Base-by-base conservation (phyloP, 768 basidiomycete genomes). In the Dendrothele bispora region DNA sequence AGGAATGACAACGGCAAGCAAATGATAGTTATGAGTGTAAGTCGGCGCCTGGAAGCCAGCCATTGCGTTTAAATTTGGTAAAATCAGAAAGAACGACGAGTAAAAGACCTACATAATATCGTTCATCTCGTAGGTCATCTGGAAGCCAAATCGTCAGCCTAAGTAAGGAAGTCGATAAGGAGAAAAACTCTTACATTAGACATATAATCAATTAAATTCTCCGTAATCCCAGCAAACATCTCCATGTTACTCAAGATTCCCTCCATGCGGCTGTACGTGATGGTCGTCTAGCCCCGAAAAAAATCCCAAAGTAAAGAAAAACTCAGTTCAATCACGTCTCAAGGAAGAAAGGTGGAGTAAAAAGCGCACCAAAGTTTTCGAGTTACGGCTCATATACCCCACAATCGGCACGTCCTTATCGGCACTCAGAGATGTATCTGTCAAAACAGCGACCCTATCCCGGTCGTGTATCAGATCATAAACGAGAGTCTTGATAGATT, bases 211-310 rank as follows among this genome's bases (percentile, higher is more conserved):
- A 86, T 83, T 48, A 86, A 57, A 53, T 85, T 86, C 60, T 86
- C 83, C 15, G 80, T 71, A 38, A 85, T 77, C 7, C 72, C 78
- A 7, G 78, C 71, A 54, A 86, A 86, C 76, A 85, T 83, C 52
- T 88, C 86, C 44, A 88, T 58, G 50, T 77, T 83, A 7, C 74
- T 68, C 39, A 88, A 62, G 11, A 81, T 79, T 56, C 81, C 84
- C 49, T 87, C 84, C 65, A 86, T 80, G n/a, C n/a, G n/a, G n/a
- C n/a, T n/a, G n/a, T n/a, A n/a, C n/a, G n/a, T n/a, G n/a, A 60
- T 87, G 84, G 57, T 88, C 86, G 47, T 73, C 71, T 4, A 88
- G 84, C n/a, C n/a, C n/a, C n/a, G n/a, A n/a, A n/a, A n/a, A n/a
- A n/a, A n/a, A n/a, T n/a, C n/a, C n/a, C n/a, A n/a, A n/a, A n/a